A percentile compares a stretch with the other conserved stretches of the same genome.
These are phyloP conservation scores for Musa itinerans DNA, from an alignment of 176 grass and related monocot genomes.

Conservation along the genomic window DNA sequence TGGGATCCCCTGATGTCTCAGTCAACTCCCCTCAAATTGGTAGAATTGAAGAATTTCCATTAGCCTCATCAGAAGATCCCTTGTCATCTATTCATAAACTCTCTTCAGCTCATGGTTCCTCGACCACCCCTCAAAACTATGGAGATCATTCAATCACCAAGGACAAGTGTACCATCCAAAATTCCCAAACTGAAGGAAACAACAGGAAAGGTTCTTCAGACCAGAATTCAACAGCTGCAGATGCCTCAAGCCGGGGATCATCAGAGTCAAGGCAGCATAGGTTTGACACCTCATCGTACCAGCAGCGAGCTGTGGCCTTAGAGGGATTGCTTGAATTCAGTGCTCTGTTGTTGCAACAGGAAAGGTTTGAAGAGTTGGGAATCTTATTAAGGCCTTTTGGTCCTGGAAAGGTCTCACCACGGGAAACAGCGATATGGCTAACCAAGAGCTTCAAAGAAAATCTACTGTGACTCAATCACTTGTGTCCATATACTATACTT, in stretches of 20 bases:
- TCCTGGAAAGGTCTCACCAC: constrained; percentile 63
- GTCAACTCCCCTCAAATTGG: constrained; percentile 78
- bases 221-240: constrained; percentile 15
- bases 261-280: constrained; percentile 47
- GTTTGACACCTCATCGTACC: constrained; percentile 57
- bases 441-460: constrained; percentile 76
- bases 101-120: constrained; percentile 2
- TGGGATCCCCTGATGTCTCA: constrained; percentile 76
- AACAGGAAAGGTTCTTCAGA: constrained; percentile 18
- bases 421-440: constrained; percentile 87
- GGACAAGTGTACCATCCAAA: constrained; percentile 79
- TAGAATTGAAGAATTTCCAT: constrained; percentile 64
- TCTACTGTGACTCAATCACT: constrained; percentile 12
- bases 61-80: constrained; percentile 48
- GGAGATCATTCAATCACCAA: constrained; percentile 67
- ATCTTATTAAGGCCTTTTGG: constrained; percentile 78
- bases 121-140: constrained; percentile 13
- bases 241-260: constrained; percentile 32
- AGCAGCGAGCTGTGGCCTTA: constrained; percentile 70
- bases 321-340: constrained; percentile 91
- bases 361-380: constrained; percentile 71
- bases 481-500: neutral
- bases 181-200: constrained; percentile 30
- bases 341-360: constrained; percentile 68
- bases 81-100: constrained; percentile 25